Percentiles rank a stretch among this genome's conserved stretches.
These are phyloP conservation scores for Simmondsia chinensis DNA, from an alignment of 148 eudicot genomes.

Conservation along the genomic window DNA sequence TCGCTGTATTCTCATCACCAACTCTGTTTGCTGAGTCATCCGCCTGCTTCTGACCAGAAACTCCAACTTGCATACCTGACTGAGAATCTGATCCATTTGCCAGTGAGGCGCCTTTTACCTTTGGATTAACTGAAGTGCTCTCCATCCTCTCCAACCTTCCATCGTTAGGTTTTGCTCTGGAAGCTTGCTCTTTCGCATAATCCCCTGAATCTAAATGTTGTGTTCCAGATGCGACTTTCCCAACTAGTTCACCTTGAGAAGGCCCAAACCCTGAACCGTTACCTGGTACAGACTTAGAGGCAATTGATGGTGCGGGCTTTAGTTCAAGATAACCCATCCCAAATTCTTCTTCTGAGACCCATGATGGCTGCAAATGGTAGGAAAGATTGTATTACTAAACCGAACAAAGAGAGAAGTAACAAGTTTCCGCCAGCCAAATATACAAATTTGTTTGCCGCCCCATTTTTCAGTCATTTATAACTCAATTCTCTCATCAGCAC, in stretches of 20 bases:
- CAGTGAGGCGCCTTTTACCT: constrained; percentile 31
- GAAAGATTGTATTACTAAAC: too few relatives aligned
- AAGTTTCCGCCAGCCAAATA: not conserved
- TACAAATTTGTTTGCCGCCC: not conserved
- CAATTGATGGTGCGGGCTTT: constrained; percentile 53
- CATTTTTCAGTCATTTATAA: not conserved
- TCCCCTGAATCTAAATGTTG: constrained; percentile 43
- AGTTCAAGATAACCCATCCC: constrained; percentile 92
- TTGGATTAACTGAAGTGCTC: constrained; percentile 28
- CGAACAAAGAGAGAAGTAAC: not conserved
- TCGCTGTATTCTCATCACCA: constrained; percentile 42
- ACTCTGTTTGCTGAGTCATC: constrained; percentile 41
- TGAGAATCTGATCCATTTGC: constrained; percentile 48
- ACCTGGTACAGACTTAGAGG: constrained; percentile 37
- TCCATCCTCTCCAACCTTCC: constrained; percentile 46
- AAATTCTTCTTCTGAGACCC: constrained; percentile 98
- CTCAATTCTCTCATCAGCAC: too few relatives aligned
- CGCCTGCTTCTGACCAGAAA: constrained; percentile 33
- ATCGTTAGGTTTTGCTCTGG: constrained; percentile 44
- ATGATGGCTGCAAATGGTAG: constrained; percentile 49
- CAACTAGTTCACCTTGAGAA: constrained; percentile 36
- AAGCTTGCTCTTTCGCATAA: constrained; percentile 35
- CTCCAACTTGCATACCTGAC: constrained; percentile 21
- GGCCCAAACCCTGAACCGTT: constrained; percentile 30
- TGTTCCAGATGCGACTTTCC: constrained; percentile 40